Percentiles rank a stretch among this genome's conserved stretches.
phyloP scores from a whole-genome alignment of 805 yeast genomes.

The Candida boleticola region DNA sequence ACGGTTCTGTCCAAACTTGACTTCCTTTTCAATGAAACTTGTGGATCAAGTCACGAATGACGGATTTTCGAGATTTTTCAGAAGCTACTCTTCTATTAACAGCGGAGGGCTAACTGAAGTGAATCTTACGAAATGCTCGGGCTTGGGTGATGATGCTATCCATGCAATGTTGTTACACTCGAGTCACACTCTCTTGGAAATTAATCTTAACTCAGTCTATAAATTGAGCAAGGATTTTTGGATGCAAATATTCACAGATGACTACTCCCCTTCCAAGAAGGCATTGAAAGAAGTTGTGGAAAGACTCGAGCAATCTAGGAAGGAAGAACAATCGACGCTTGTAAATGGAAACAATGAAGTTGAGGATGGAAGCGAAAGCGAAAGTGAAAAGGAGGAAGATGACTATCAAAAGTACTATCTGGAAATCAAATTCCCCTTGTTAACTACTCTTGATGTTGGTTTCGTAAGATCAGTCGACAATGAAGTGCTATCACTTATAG shows the following conservation, averaged over 20 bases:
- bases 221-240: constrained; percentile 51
- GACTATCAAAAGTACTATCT: constrained; percentile 12
- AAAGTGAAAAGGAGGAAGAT: constrained; percentile 7
- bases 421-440: constrained; percentile 45
- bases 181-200: constrained; percentile 59
- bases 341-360: constrained; percentile 2
- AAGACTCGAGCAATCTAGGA: constrained; percentile 8
- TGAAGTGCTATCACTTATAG: constrained; percentile 54
- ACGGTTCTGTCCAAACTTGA: constrained; percentile 55
- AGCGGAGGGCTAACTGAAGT: constrained; percentile 57
- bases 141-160: constrained; percentile 62
- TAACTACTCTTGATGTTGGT: constrained; percentile 72
- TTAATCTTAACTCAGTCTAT: constrained; percentile 74
- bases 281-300: constrained; percentile 13
- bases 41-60: constrained; percentile 69
- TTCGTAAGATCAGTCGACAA: constrained; percentile 79
- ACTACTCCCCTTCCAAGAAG: constrained; percentile 22
- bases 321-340: neutral
- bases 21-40: constrained; percentile 54
- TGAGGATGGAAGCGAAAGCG: constrained; percentile 8
- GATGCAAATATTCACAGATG: constrained; percentile 42
- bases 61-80: constrained; percentile 60
- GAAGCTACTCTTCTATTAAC: constrained; percentile 48
- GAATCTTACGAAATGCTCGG: constrained; percentile 63
- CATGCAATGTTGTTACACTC: constrained; percentile 62